phyloP scores from a whole-genome alignment of 352 stramenopile genomes.

The Lagenidium giganteum region DNA sequence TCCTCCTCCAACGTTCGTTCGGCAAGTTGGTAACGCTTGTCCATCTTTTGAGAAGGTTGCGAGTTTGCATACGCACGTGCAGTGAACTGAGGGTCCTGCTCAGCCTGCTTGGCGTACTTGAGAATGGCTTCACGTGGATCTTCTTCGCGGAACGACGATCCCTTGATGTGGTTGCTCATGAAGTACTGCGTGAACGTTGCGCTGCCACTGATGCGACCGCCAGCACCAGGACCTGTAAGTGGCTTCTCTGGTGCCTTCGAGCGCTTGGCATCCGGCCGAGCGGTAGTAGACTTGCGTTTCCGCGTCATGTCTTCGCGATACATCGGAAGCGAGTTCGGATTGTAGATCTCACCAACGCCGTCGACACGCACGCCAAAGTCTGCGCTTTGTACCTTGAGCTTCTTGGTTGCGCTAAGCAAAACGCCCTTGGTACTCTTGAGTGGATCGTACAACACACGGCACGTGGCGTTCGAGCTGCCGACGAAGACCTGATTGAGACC shows the following conservation, averaged over 20 bases:
- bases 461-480: conserved; percentile 52
- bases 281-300: conserved; percentile 75
- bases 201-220: conserved; percentile 70
- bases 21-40: conserved; percentile 65
- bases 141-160: conserved; percentile 80
- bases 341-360: conserved; percentile 63
- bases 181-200: conserved; percentile 87
- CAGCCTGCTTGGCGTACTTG: conserved; percentile 76
- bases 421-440: conserved; percentile 72
- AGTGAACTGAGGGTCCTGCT: conserved; percentile 68
- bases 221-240: conserved; percentile 68
- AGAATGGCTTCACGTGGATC: conserved; percentile 82
- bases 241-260: conserved; percentile 75
- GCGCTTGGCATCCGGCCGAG: conserved; percentile 58
- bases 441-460: conserved; percentile 70
- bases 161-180: conserved; percentile 85
- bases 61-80: conserved; percentile 51
- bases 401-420: conserved; percentile 76
- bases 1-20: conserved; percentile 80
- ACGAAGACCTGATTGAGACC: conserved; percentile 83
- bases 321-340: conserved; percentile 77
- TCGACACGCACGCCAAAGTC: conserved; percentile 72
- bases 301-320: conserved; percentile 57
- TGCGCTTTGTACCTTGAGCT: conserved; percentile 44
- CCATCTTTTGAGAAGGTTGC: conserved; percentile 52